Evolutionary conservation across 73 alveolate species (phyloP), one percentile per base, ranked within the genome.

Genomic region (Paramecium sonneborni): DNA sequence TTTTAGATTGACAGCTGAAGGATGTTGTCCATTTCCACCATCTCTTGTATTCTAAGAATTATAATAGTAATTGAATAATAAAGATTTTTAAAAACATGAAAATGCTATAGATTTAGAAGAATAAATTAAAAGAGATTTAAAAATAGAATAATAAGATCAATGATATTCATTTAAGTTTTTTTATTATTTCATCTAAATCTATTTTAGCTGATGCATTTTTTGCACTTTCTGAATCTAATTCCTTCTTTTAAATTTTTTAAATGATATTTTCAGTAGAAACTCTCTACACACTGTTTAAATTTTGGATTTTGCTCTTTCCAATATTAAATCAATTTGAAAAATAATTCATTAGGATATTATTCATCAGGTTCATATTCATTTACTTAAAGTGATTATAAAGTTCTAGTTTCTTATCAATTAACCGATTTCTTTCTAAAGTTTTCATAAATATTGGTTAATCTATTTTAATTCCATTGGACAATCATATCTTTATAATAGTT

Each of bases 21-120:
- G 84, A 26, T 23, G 84, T 62, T 43, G 46, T 30, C 84, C 84
- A 21, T 62, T 62, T 32, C 84, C 84, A 2, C 84, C 84, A 26
- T 62, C 84, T 62, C 39, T 26, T 10, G 38, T 62, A 30, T 6
- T 62, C 10, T 12, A 62, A 32, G 84, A 62, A 12, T 62, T 62
- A 6, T 1, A 62, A 24, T 23, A 62, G 24, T 14, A 62, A 62
- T 62, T 62, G 26, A 32, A 62, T 30, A 1, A 5, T 30, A 62
- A 26, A 62, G 48, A 14, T 30, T 3, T 0, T 1, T 9, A 62
- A 62, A 30, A 0, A 1, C 48, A 24, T 12, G 39, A 62, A 30
- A 26, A 3, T 14, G 26, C 24, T 26, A 3, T 11, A 62, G 84
- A 62, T 23, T 23, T 2, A 7, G 84, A 62, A 62, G 84, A 62